Conservation (phyloP, 305 asterid species). For the Plantago lanceolata region DNA sequence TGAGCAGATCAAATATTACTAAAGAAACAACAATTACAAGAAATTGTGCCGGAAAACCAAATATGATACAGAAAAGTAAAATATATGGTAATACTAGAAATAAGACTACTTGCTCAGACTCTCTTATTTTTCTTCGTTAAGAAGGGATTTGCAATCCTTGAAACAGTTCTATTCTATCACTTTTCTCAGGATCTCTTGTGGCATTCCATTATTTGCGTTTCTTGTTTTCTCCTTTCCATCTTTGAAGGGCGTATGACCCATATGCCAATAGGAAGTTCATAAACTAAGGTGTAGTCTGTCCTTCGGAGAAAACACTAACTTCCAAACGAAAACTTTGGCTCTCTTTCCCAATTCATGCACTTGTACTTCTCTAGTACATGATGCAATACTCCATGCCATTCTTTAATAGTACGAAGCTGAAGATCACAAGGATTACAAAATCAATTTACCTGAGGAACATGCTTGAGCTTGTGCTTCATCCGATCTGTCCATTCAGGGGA, state of each 20-base stretch:
- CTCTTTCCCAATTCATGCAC: neutral
- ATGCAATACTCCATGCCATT: neutral
- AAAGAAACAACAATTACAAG: neutral
- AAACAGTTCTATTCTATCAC: neutral
- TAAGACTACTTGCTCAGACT: neutral
- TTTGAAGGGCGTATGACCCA: neutral
- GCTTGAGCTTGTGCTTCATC: slow-evolving; percentile 97
- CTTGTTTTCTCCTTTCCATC: neutral
- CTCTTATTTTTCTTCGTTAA: too few species aligned
- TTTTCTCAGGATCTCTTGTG: neutral
- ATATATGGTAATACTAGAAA: neutral
- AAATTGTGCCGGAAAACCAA: too few species aligned
- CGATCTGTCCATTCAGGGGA: slow-evolving; percentile 99
- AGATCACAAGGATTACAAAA: neutral
- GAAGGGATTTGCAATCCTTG: neutral
- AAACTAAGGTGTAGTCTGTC: neutral
- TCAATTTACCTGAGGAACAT: slow-evolving; percentile 64
- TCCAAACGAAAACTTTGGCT: neutral
- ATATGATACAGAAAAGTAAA: neutral
- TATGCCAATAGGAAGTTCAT: neutral
- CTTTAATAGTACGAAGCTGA: neutral
- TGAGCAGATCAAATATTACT: slow-evolving; percentile 8
- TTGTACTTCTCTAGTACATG: neutral
- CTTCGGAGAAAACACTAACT: too few species aligned
- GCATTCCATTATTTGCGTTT: neutral